phyloP scores from a whole-genome alignment of 257 asterid genomes.

The Lavandula angustifolia region DNA sequence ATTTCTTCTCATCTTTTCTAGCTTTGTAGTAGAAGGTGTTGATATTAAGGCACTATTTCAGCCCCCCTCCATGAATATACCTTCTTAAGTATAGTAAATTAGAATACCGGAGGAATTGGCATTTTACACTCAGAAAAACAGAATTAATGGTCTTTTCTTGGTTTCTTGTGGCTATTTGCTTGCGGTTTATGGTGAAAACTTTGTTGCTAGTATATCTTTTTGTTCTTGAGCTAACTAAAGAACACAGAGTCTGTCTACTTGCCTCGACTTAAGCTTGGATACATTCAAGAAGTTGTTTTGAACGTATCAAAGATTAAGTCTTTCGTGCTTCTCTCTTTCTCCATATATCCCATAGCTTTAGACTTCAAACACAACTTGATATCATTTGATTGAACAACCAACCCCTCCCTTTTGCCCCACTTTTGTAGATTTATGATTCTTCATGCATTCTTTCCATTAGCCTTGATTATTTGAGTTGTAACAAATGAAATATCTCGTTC shows the following conservation, averaged over 20 bases:
- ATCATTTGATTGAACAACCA: no score
- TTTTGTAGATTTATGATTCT: no score
- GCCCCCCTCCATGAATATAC: neutral
- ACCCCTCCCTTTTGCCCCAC: no score
- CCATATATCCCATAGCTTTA: no score
- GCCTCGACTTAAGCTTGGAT: no score
- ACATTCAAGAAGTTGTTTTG: no score
- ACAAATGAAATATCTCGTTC: no score
- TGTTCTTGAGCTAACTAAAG: neutral
- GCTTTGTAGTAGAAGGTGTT: conserved; percentile 10
- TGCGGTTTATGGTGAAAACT: neutral
- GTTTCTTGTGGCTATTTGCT: neutral
- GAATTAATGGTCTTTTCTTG: neutral
- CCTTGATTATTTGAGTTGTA: no score
- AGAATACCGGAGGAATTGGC: neutral
- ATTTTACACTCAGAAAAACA: neutral
- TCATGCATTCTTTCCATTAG: no score
- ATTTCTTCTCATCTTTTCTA: conserved; percentile 3
- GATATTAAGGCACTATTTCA: neutral
- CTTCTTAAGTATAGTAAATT: neutral
- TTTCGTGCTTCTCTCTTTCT: neutral
- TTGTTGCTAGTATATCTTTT: no score
- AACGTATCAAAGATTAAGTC: neutral
- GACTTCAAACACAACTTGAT: no score
- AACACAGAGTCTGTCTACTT: neutral